A percentile compares a stretch with the other conserved stretches of the same genome.
Evolutionary conservation across 192 early-diverging fungal species (phyloP).

Genomic region (Entophlyctis luteolus): DNA sequence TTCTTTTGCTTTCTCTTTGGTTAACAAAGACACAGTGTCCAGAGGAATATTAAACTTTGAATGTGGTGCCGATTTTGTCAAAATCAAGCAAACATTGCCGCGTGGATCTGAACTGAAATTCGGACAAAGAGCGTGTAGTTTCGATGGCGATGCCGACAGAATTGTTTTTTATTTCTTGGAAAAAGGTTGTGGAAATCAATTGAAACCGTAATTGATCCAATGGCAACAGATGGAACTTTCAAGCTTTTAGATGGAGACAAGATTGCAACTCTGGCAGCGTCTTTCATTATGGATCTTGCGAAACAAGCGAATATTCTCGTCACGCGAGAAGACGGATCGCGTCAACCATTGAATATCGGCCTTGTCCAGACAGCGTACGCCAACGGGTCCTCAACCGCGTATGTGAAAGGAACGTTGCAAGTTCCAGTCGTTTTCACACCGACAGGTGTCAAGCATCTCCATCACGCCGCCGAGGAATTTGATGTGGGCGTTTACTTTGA

Average conservation of each 20-base stretch:
- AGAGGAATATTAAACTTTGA: constrained; percentile 77
- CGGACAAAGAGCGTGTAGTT: constrained; percentile 77
- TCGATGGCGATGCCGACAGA: constrained; percentile 98
- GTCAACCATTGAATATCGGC: constrained; percentile 71
- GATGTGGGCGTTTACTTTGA: constrained; percentile 99
- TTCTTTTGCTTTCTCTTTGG: constrained; percentile 63
- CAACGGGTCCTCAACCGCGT: constrained; percentile 93
- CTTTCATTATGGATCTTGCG: constrained; percentile 89
- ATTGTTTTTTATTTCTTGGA: constrained; percentile 93
- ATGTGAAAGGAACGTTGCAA: constrained; percentile 82
- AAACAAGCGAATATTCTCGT: constrained; percentile 69
- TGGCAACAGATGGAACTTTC: constrained; percentile 63
- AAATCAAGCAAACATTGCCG: constrained; percentile 80
- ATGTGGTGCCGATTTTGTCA: constrained; percentile 98
- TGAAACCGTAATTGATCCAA: background rate
- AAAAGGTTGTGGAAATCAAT: constrained; percentile 44
- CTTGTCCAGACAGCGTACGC: constrained; percentile 99
- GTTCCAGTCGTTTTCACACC: constrained; percentile 93
- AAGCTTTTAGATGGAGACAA: constrained; percentile 97
- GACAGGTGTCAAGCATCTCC: constrained; percentile 98
- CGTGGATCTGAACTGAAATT: constrained; percentile 58
- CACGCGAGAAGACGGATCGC: constrained; percentile 26
- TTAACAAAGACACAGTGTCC: constrained; percentile 70
- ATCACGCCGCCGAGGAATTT: constrained; percentile 96
- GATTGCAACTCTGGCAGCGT: constrained; percentile 90